Percentiles rank a stretch among this genome's conserved stretches.
phyloP scores from a whole-genome alignment of 495 filamentous ascomycete genomes.

The Aspergillus campestris region DNA sequence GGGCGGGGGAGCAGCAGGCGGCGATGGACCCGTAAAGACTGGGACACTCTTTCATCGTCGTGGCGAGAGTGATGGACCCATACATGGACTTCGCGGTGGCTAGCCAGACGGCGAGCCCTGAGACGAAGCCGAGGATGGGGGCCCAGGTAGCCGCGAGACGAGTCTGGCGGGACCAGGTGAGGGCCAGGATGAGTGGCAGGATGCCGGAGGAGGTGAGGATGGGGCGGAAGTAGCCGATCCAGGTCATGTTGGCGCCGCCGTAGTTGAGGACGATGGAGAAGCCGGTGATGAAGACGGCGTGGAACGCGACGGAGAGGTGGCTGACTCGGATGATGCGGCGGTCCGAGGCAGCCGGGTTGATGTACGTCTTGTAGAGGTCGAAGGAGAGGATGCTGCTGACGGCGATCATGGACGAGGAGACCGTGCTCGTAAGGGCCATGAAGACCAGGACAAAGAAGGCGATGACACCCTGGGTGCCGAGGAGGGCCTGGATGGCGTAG shows the following conservation, averaged over 20 bases:
- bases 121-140: conserved; percentile 28
- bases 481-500: conserved; percentile 38
- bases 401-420: conserved; percentile 39
- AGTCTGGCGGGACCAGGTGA: conserved; percentile 33
- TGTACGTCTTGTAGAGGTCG: conserved; percentile 45
- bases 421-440: conserved; percentile 45
- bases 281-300: conserved; percentile 29
- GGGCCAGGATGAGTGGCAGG: conserved; percentile 26
- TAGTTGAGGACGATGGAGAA: conserved; percentile 32
- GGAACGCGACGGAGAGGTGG: conserved; percentile 29
- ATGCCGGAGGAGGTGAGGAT: conserved; percentile 33
- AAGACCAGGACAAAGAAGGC: conserved; percentile 46
- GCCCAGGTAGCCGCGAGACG: conserved; percentile 24
- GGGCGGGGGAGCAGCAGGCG: conserved; percentile 27
- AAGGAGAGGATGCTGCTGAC: conserved; percentile 40
- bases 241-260: conserved; percentile 34
- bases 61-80: conserved; percentile 23
- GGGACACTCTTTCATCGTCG: conserved; percentile 24
- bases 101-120: conserved; percentile 30
- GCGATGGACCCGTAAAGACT: conserved; percentile 27
- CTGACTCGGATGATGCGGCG: conserved; percentile 26
- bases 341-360: conserved; percentile 36
- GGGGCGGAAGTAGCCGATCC: conserved; percentile 30
- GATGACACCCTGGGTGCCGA: conserved; percentile 38
- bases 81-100: conserved; percentile 24